Percentiles rank a stretch among this genome's conserved stretches.
phyloP scores from a whole-genome alignment of 495 filamentous ascomycete genomes.

The Aspergillus funiculosus region DNA sequence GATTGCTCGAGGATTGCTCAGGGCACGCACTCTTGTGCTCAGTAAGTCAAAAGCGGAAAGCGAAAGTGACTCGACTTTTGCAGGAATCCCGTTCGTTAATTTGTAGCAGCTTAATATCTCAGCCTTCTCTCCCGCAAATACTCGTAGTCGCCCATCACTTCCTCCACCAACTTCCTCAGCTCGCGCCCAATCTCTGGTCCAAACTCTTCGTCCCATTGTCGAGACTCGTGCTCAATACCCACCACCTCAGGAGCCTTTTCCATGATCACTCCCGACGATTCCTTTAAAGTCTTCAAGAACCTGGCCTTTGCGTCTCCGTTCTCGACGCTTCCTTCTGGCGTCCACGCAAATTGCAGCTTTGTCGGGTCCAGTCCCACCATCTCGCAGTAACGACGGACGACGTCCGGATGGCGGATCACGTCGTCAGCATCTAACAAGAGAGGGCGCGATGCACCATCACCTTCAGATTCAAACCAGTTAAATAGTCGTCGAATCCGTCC shows the following conservation, averaged over 20 bases:
- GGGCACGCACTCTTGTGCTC: too few species aligned
- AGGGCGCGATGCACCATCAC: conserved; percentile 11
- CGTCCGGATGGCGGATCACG: conserved; percentile 20
- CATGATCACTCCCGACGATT: conserved; percentile 3
- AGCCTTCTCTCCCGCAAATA: conserved; percentile 10
- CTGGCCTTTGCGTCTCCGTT: background rate
- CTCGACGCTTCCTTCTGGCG: background rate
- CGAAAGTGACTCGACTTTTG: too few species aligned
- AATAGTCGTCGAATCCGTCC: conserved; percentile 20
- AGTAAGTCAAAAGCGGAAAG: too few species aligned
- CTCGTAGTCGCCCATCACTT: conserved; percentile 14
- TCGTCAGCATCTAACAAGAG: conserved; percentile 35
- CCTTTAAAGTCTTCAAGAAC: conserved; percentile 1
- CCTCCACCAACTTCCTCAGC: conserved; percentile 21
- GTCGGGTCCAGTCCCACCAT: conserved; percentile 24
- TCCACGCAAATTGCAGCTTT: conserved; percentile 6
- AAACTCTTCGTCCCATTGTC: conserved; percentile 14
- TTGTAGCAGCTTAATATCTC: conserved; percentile 1
- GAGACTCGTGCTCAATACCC: conserved; percentile 9
- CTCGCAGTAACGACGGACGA: conserved; percentile 21
- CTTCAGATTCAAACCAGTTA: conserved; percentile 21
- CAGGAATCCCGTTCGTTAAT: too few species aligned
- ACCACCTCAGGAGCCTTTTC: conserved; percentile 5
- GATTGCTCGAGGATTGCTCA: too few species aligned
- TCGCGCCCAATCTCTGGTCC: conserved; percentile 4